A percentile compares a stretch with the other conserved stretches of the same genome.
Evolutionary conservation across 2,329 filamentous ascomycete genomes (phyloP).

Genomic region (Xylariaceae sp.): DNA sequence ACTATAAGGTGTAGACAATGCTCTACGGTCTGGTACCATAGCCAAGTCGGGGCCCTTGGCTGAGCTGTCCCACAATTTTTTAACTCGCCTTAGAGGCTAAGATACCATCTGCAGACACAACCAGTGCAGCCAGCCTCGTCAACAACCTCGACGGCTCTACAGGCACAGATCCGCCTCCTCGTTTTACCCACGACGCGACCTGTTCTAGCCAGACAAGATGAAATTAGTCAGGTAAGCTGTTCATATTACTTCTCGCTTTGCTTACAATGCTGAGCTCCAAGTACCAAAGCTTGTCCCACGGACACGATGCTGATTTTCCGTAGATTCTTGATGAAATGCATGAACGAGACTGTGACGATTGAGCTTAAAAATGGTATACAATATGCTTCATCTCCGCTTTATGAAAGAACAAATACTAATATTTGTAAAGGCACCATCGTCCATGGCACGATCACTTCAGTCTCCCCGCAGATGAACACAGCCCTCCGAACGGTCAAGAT

Average conservation of each 20-base stretch:
- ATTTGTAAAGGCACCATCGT: constrained; percentile 84
- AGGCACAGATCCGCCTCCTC: too few relatives aligned
- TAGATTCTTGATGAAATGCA: constrained; percentile 99
- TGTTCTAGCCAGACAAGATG: constrained; percentile 54
- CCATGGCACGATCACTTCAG: constrained; percentile 93
- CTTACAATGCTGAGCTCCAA: constrained; percentile 41
- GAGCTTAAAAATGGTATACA: constrained; percentile 91
- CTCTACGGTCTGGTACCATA: too few relatives aligned
- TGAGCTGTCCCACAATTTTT: too few relatives aligned
- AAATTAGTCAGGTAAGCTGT: constrained; percentile 87
- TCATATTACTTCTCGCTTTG: constrained; percentile 26
- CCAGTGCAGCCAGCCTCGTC: too few relatives aligned
- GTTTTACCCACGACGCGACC: too few relatives aligned
- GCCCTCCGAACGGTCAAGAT: constrained; percentile 94
- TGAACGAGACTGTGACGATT: constrained; percentile 97
- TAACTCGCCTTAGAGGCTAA: too few relatives aligned
- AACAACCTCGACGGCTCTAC: too few relatives aligned
- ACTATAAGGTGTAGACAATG: too few relatives aligned
- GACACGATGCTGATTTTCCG: constrained; percentile 26
- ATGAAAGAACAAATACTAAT: neutral
- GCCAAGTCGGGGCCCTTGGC: too few relatives aligned
- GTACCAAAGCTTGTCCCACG: constrained; percentile 32
- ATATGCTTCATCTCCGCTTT: neutral
- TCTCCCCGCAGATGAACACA: constrained; percentile 98
- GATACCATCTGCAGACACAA: too few relatives aligned